These are phyloP conservation scores for Calonectria fujianensis DNA, from an alignment of 2,329 filamentous ascomycete species.

Conservation along the genomic window DNA sequence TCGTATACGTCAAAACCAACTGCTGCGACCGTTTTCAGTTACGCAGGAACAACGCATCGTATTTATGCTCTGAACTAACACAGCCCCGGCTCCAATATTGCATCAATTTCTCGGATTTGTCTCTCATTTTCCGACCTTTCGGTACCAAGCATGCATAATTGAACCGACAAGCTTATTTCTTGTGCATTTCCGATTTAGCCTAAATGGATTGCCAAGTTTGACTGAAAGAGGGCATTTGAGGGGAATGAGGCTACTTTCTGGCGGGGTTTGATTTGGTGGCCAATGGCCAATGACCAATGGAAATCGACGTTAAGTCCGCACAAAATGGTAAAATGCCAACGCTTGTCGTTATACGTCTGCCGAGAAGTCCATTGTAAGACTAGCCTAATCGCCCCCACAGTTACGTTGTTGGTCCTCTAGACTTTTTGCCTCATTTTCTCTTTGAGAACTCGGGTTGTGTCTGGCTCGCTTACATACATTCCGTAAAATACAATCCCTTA, in stretches of 20 bases:
- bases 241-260: not conserved
- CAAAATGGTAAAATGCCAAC: not conserved
- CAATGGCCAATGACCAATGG: not conserved
- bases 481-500: too few relatives aligned
- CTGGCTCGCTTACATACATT: too few relatives aligned
- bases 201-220: not conserved
- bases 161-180: not conserved
- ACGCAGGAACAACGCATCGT: not conserved
- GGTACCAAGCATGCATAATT: not conserved
- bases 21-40: too few relatives aligned
- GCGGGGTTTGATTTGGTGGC: not conserved
- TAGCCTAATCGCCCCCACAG: not conserved
- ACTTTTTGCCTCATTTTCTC: too few relatives aligned
- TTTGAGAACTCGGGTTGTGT: too few relatives aligned
- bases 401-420: not conserved
- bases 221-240: not conserved
- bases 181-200: slow-evolving; percentile 22
- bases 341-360: not conserved
- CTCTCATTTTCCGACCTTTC: slow-evolving; percentile 8
- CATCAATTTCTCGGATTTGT: not conserved
- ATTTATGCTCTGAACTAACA: not conserved
- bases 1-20: not conserved
- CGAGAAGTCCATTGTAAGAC: not conserved
- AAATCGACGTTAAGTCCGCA: not conserved
- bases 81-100: not conserved